phyloP scores from a whole-genome alignment of 148 eudicot genomes.

The Vaccinium macrocarpon region DNA sequence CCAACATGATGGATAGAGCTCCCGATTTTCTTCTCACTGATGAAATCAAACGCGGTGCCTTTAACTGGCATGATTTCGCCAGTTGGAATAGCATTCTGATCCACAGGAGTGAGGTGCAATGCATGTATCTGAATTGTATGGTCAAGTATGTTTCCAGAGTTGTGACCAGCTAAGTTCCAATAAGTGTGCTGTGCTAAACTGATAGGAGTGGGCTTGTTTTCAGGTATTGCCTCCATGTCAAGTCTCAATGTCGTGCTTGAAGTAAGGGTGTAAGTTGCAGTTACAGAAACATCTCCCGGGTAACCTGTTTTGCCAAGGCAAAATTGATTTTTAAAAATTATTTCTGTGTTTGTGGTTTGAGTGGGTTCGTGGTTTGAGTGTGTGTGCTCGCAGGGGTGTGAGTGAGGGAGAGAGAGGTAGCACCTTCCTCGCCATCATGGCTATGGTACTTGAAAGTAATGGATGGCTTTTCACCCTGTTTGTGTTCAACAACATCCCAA shows the following conservation, averaged over 20 bases:
- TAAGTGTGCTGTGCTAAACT: conserved; percentile 94
- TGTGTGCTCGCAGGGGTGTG: background rate
- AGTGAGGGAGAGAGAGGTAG: conserved; percentile 15
- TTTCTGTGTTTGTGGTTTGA: too few species aligned
- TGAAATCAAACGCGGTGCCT: conserved; percentile 66
- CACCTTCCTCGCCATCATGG: conserved; percentile 96
- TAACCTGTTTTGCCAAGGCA: conserved; percentile 48
- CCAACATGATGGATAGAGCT: conserved; percentile 67
- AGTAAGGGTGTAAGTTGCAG: conserved; percentile 83
- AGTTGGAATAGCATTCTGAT: conserved; percentile 65
- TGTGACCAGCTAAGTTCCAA: conserved; percentile 88
- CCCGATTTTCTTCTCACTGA: conserved; percentile 73
- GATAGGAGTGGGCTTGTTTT: conserved; percentile 80
- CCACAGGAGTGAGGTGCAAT: conserved; percentile 73
- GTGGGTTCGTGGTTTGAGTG: too few species aligned
- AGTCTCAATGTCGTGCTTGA: conserved; percentile 77
- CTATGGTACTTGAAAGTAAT: conserved; percentile 83
- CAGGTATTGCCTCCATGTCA: conserved; percentile 96
- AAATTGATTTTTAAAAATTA: too few species aligned
- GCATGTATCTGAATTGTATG: conserved; percentile 74
- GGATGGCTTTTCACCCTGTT: conserved; percentile 70
- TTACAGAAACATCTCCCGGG: conserved; percentile 75
- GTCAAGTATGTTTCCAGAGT: conserved; percentile 70
- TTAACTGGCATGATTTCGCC: conserved; percentile 61
- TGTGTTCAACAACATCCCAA: conserved; percentile 84